Base-by-base conservation (phyloP, 2,329 filamentous ascomycete genomes). In the Exophiala xenobiotica region DNA sequence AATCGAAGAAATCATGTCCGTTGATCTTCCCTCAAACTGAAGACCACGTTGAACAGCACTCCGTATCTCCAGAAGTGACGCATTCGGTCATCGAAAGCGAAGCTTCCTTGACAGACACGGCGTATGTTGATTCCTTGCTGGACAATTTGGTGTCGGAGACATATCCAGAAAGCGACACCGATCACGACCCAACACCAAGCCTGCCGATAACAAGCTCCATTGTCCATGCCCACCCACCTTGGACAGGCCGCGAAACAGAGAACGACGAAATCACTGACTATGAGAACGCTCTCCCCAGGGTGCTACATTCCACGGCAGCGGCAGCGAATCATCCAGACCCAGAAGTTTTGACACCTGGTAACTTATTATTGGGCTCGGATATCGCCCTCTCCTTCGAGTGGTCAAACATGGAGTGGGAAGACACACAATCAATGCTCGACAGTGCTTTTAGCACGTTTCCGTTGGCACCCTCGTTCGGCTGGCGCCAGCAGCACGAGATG, bases 401-500 rank as follows among this genome's bases (percentile, higher is more conserved):
- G 39, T 24, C 39, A 23, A 24, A 22, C 12, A 22, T 42, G 39
- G 39, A 24, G 22, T n/a, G 18, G 12, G 39, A 42, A 22, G 39
- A 42, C 18, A 14, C 18, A 23, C 39, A 42, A 24, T 8, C 18
- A 26, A 42, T 42, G 39, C 39, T 42, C 39, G 39, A 42, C 22
- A 23, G 18, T 42, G 18, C 20, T 5, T 14, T 24, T 20, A 42
- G 39, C 39, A 42, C 39, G 39, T 42, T 42, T 9, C 22, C 39
- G 12, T 20, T 42, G 6, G 12, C 39, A 42, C 18, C 11, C 18
- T 14, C 22, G 7, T 11, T 23, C 6, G 39, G 39, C 22, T 42
- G 39, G 39, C 39, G 12, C 39, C 18, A 26, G 39, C 39, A 42
- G 39, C 18, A 42, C 11, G 39, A 42, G 39, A 24, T 42, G 18